Evolutionary conservation across 2,329 filamentous ascomycete species (phyloP).

Genomic region (Akanthomyces muscarius): DNA sequence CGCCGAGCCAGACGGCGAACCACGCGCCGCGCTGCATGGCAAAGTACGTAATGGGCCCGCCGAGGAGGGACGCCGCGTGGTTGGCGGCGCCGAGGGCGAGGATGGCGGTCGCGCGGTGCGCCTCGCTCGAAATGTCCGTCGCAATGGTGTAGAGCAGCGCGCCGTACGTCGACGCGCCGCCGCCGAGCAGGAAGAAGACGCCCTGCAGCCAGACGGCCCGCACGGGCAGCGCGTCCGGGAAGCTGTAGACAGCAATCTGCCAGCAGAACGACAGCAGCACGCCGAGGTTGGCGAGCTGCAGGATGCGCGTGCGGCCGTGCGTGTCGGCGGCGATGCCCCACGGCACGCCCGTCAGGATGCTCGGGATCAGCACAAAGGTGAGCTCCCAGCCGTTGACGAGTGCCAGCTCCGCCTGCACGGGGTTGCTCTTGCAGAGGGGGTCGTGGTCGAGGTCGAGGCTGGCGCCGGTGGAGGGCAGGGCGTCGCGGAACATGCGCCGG

Average conservation of each 20-base stretch:
- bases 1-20: constrained; percentile 15
- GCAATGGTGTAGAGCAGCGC: constrained; percentile 23
- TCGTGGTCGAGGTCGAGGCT: neutral
- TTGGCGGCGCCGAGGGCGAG: constrained; percentile 20
- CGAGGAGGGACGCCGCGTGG: constrained; percentile 18
- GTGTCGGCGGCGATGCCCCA: constrained; percentile 23
- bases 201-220: constrained; percentile 20
- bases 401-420: constrained; percentile 23
- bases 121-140: constrained; percentile 15
- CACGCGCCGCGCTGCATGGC: constrained; percentile 19
- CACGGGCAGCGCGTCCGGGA: constrained; percentile 19
- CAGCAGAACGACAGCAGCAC: constrained; percentile 11
- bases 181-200: constrained; percentile 21
- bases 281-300: constrained; percentile 21
- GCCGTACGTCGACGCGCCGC: constrained; percentile 20
- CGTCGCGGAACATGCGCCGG: constrained; percentile 7
- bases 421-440: constrained; percentile 21
- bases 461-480: neutral
- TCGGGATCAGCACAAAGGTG: constrained; percentile 21
- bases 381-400: constrained; percentile 22
- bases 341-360: constrained; percentile 21
- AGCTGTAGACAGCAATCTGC: constrained; percentile 8
- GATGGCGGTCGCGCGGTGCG: constrained; percentile 19
- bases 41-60: constrained; percentile 20
- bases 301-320: constrained; percentile 19